Conservation (phyloP, 257 asterid genomes). For the Solanum corneliomulleri region DNA sequence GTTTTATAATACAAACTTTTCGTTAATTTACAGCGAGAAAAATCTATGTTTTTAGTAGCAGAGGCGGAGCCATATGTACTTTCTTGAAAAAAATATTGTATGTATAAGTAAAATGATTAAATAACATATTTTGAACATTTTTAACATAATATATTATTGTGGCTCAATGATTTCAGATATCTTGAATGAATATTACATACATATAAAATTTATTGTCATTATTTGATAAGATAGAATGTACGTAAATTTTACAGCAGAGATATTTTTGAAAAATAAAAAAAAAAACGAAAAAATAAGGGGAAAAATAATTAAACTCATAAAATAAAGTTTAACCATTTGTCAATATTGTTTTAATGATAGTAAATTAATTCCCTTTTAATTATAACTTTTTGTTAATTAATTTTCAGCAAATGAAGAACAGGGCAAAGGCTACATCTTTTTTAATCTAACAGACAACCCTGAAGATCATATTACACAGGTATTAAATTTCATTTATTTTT, state of each 20-base stretch:
- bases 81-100: no score
- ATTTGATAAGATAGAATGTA: not conserved
- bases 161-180: no score
- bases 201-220: no score
- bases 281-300: not conserved
- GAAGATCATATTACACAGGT: constrained; percentile 64
- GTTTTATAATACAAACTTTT: no score
- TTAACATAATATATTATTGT: no score
- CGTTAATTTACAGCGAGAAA: not conserved
- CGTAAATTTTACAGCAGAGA: not conserved
- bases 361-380: not conserved
- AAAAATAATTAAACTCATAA: not conserved
- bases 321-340: not conserved
- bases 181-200: no score
- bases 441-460: constrained; percentile 37
- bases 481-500: not conserved
- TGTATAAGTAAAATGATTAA: no score
- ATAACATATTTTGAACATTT: no score
- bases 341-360: not conserved
- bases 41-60: no score
- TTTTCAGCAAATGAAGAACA: constrained; percentile 11
- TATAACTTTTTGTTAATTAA: not conserved
- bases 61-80: no score
- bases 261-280: not conserved
- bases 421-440: constrained; percentile 30